Evolutionary conservation across 2,329 filamentous ascomycete genomes (phyloP).

Genomic region (Verticillium nubilum): DNA sequence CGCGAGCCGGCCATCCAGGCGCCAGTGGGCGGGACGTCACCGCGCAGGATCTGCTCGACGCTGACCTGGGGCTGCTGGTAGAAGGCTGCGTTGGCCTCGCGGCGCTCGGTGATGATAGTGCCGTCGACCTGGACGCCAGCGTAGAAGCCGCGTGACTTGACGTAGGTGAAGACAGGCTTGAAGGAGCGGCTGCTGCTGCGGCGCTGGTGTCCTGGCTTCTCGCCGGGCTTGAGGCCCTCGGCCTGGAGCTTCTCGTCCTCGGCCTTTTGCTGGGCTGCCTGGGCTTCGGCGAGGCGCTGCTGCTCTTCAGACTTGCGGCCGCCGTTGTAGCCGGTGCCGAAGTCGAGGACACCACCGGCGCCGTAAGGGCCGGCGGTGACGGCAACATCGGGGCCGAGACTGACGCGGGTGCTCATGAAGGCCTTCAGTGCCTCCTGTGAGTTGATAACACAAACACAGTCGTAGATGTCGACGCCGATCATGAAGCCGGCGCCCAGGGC

Average conservation of each 20-base stretch:
- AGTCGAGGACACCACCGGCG: conserved; percentile 69
- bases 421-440: conserved; percentile 68
- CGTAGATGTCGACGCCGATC: conserved; percentile 80
- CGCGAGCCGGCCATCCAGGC: conserved; percentile 26
- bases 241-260: conserved; percentile 15
- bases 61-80: conserved; percentile 57
- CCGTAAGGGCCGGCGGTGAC: conserved; percentile 66
- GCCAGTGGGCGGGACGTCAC: conserved; percentile 28
- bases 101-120: conserved; percentile 77
- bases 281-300: conserved; percentile 9
- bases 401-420: conserved; percentile 70
- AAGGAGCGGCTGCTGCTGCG: conserved; percentile 14
- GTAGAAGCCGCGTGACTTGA: conserved; percentile 86
- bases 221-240: conserved; percentile 40
- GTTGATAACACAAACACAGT: conserved; percentile 85
- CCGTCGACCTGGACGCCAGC: conserved; percentile 84
- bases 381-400: conserved; percentile 72
- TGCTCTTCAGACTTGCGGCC: conserved; percentile 11
- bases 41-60: conserved; percentile 41
- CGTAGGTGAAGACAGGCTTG: conserved; percentile 57
- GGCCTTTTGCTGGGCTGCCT: conserved; percentile 3
- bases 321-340: conserved; percentile 19
- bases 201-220: conserved; percentile 11
- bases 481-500: conserved; percentile 76
- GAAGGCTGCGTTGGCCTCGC: conserved; percentile 83